phyloP scores from a whole-genome alignment of 441 rosid genomes.

The Populus hybrid region DNA sequence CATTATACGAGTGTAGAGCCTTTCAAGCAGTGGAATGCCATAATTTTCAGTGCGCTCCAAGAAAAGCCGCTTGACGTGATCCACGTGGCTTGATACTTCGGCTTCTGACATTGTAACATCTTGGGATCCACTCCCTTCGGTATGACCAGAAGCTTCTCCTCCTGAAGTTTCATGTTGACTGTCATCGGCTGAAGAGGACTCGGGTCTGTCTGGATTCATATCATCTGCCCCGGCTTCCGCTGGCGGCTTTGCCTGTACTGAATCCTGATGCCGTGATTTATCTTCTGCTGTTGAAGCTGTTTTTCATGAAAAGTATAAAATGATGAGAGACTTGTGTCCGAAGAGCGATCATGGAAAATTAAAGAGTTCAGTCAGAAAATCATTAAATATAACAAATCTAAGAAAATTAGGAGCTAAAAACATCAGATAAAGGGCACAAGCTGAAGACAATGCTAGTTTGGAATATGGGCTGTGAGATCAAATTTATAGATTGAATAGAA shows the following conservation, averaged over 20 bases:
- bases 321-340: background rate
- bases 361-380: background rate
- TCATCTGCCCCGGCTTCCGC: conserved; percentile 36
- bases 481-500: background rate
- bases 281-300: conserved; percentile 54
- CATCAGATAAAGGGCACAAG: background rate
- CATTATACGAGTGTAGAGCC: no score
- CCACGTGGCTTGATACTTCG: no score
- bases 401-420: background rate
- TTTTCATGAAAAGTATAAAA: background rate
- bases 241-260: conserved; percentile 32
- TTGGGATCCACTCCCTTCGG: background rate
- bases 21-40: no score
- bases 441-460: background rate
- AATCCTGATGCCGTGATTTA: conserved; percentile 40
- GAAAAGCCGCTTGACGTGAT: no score
- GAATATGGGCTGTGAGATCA: background rate
- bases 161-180: conserved; percentile 30
- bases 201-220: conserved; percentile 20
- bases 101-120: no score
- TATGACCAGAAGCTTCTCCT: conserved; percentile 30
- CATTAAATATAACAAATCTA: background rate
- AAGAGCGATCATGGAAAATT: background rate
- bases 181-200: conserved; percentile 29
- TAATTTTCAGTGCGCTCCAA: no score